A percentile compares a stretch with the other conserved stretches of the same genome.
These are phyloP conservation scores for Chlorella sp. DNA, from an alignment of 139 green algal genomes.

Conservation along the genomic window DNA sequence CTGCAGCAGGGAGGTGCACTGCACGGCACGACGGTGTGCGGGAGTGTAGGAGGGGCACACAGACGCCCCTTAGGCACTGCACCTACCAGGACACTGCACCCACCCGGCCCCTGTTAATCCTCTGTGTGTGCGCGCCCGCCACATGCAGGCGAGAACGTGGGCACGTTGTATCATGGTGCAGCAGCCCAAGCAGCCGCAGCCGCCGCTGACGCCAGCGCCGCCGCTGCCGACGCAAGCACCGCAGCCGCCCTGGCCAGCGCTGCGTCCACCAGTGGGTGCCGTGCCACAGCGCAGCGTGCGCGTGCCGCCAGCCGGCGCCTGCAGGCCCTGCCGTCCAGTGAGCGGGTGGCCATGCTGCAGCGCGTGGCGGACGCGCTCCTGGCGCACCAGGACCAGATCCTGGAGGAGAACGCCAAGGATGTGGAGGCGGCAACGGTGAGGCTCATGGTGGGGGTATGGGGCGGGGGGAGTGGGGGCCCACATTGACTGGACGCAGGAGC, in stretches of 20 bases:
- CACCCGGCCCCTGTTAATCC: too few relatives aligned
- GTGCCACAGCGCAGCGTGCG: slow-evolving; percentile 26
- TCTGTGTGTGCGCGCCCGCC: too few relatives aligned
- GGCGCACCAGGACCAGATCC: slow-evolving; percentile 64
- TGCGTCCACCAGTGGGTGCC: background rate
- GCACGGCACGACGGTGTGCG: too few relatives aligned
- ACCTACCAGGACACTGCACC: too few relatives aligned
- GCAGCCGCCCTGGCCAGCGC: background rate
- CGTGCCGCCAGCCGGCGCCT: slow-evolving; percentile 71
- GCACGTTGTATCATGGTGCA: background rate
- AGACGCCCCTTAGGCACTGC: too few relatives aligned
- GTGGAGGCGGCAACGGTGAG: slow-evolving; percentile 41
- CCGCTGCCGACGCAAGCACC: too few relatives aligned
- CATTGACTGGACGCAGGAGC: too few relatives aligned
- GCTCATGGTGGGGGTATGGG: too few relatives aligned
- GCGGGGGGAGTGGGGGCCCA: too few relatives aligned
- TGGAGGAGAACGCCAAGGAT: slow-evolving; percentile 81
- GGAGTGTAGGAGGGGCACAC: too few relatives aligned
- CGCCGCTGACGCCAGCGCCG: background rate
- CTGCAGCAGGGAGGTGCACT: too few relatives aligned
- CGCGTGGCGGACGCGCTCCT: slow-evolving; percentile 76
- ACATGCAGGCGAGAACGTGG: background rate
- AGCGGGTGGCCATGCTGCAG: slow-evolving; percentile 64
- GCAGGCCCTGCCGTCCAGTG: slow-evolving; percentile 61
- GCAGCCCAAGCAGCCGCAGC: background rate